These are phyloP conservation scores for Cercospora sp. DNA, from an alignment of 2,329 filamentous ascomycete genomes.

Conservation along the genomic window DNA sequence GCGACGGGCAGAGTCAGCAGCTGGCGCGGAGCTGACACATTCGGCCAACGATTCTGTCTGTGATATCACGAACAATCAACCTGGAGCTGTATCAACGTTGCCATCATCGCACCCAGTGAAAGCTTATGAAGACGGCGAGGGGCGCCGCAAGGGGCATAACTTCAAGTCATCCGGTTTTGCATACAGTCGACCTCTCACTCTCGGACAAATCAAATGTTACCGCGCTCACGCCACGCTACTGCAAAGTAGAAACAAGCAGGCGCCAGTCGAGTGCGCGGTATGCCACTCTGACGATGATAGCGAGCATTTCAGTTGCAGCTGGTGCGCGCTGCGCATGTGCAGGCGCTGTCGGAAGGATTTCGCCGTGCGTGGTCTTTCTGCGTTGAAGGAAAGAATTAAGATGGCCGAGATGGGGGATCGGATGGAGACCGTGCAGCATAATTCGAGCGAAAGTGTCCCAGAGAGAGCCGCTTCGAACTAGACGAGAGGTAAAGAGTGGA, in stretches of 20 bases:
- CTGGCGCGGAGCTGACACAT: constrained; percentile 22
- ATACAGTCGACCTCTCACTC: constrained; percentile 34
- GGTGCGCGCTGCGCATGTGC: constrained; percentile 39
- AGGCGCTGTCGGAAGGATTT: constrained; percentile 32
- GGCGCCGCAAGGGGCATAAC: constrained; percentile 32
- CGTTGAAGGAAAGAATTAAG: constrained; percentile 30
- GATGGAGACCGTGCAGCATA: constrained; percentile 14
- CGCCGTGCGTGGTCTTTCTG: constrained; percentile 27
- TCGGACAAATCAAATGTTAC: constrained; percentile 37
- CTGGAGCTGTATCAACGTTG: constrained; percentile 23
- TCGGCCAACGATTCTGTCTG: constrained; percentile 19
- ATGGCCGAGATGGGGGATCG: constrained; percentile 19
- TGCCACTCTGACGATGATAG: constrained; percentile 38
- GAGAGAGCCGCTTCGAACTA: constrained; percentile 7
- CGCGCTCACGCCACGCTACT: constrained; percentile 34
- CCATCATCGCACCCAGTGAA: constrained; percentile 22
- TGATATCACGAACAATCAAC: constrained; percentile 7
- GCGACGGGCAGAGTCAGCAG: constrained; percentile 34
- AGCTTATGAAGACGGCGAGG: constrained; percentile 25
- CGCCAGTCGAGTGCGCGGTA: constrained; percentile 40
- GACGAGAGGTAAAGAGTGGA: neutral
- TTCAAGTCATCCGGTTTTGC: constrained; percentile 40
- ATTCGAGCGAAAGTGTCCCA: constrained; percentile 18
- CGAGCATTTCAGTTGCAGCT: constrained; percentile 37
- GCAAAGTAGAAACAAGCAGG: constrained; percentile 35